Percentiles rank a stretch among this genome's conserved stretches.
phyloP scores from a whole-genome alignment of 768 basidiomycete species.

The Lactarius deliciosus region DNA sequence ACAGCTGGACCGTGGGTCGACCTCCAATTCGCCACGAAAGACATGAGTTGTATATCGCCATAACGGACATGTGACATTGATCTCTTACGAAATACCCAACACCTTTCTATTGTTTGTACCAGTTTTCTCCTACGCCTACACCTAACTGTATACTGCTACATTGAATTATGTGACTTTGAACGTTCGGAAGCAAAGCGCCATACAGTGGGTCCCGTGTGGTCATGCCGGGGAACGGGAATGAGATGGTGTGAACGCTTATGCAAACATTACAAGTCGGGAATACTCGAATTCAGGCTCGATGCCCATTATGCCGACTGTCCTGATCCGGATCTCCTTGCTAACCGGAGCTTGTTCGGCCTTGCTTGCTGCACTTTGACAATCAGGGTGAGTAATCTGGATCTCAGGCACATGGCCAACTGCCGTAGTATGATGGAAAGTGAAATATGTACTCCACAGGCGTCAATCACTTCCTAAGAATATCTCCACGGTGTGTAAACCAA shows the following conservation, averaged over 20 bases:
- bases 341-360: background rate
- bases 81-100: slow-evolving; percentile 17
- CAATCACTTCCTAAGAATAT: background rate
- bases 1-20: slow-evolving; percentile 36
- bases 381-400: background rate
- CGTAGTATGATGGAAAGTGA: background rate
- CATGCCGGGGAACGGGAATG: background rate
- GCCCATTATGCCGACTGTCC: background rate
- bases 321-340: background rate
- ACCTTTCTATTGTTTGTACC: slow-evolving; percentile 13
- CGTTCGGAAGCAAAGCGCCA: background rate
- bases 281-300: background rate
- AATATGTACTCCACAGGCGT: background rate
- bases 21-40: slow-evolving; percentile 40
- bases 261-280: background rate
- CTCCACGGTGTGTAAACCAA: background rate
- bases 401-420: background rate
- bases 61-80: slow-evolving; percentile 1
- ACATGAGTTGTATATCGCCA: slow-evolving; percentile 9
- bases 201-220: background rate
- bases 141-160: background rate
- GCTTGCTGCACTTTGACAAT: background rate
- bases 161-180: background rate
- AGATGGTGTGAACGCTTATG: background rate
- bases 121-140: background rate